phyloP scores from a whole-genome alignment of 768 basidiomycete species.

The Russula lepida region DNA sequence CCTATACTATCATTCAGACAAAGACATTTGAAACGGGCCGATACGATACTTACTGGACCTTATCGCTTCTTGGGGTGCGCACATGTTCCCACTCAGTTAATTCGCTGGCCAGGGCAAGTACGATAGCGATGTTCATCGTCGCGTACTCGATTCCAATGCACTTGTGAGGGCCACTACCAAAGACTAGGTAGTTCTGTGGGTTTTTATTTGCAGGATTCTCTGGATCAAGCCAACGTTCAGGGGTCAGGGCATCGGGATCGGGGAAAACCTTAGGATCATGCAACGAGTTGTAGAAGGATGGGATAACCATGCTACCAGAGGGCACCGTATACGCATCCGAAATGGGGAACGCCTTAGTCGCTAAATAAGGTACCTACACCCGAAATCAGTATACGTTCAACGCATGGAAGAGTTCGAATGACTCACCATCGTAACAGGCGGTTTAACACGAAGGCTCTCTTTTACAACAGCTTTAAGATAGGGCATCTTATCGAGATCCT shows the following conservation, averaged over 20 bases:
- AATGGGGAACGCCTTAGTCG: conserved; percentile 88
- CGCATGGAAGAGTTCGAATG: conserved; percentile 19
- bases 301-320: conserved; percentile 87
- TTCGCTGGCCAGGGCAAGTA: conserved; percentile 72
- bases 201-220: conserved; percentile 68
- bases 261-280: conserved; percentile 87
- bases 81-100: conserved; percentile 85
- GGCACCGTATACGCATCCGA: conserved; percentile 88
- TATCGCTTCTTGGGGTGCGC: conserved; percentile 64
- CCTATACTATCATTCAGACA: conserved; percentile 30
- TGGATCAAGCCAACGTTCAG: conserved; percentile 91
- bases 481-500: conserved; percentile 86
- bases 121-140: conserved; percentile 79
- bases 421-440: conserved; percentile 90
- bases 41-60: conserved; percentile 66
- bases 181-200: conserved; percentile 94
- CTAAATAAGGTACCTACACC: conserved; percentile 81
- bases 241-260: conserved; percentile 71
- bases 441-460: conserved; percentile 85
- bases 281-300: conserved; percentile 84
- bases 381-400: conserved; percentile 11
- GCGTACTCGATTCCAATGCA: conserved; percentile 94
- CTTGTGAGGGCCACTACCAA: conserved; percentile 87
- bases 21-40: background rate
- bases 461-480: conserved; percentile 90